Evolutionary conservation across 1,284 basidiomycete genomes (phyloP).

Genomic region (Cryptococcus floricola): DNA sequence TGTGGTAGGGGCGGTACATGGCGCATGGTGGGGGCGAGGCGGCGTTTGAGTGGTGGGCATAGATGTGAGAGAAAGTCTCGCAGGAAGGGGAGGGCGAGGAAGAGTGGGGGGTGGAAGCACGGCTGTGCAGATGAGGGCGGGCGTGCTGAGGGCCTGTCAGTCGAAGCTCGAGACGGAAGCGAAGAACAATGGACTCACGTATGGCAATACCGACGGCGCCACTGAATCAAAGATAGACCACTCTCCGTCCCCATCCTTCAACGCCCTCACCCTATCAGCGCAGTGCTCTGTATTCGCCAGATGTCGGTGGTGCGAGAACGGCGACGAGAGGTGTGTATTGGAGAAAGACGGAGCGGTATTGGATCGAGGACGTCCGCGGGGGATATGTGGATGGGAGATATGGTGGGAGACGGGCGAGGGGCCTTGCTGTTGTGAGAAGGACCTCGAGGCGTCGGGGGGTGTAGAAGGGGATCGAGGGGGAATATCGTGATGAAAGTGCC

Average conservation of each 20-base stretch:
- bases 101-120: constrained; percentile 7
- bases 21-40: neutral
- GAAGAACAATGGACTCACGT: constrained; percentile 5
- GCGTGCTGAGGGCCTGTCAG: constrained; percentile 9
- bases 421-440: too few species aligned
- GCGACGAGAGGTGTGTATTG: constrained; percentile 9
- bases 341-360: constrained; percentile 8
- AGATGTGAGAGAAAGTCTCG: neutral
- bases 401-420: neutral
- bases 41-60: neutral
- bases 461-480: too few species aligned
- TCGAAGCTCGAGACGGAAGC: neutral
- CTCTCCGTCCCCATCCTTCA: constrained; percentile 19
- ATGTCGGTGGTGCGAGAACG: constrained; percentile 5
- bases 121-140: constrained; percentile 12
- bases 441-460: too few species aligned
- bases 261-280: constrained; percentile 5
- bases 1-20: constrained; percentile 1
- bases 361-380: constrained; percentile 5
- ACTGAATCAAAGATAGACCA: constrained; percentile 12
- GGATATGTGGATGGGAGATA: neutral
- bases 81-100: constrained; percentile 8
- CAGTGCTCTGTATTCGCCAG: constrained; percentile 7
- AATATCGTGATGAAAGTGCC: too few species aligned
- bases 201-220: constrained; percentile 11